Base-by-base conservation (phyloP, 2,329 filamentous ascomycete genomes). In the Paramyrothecium sp. region DNA sequence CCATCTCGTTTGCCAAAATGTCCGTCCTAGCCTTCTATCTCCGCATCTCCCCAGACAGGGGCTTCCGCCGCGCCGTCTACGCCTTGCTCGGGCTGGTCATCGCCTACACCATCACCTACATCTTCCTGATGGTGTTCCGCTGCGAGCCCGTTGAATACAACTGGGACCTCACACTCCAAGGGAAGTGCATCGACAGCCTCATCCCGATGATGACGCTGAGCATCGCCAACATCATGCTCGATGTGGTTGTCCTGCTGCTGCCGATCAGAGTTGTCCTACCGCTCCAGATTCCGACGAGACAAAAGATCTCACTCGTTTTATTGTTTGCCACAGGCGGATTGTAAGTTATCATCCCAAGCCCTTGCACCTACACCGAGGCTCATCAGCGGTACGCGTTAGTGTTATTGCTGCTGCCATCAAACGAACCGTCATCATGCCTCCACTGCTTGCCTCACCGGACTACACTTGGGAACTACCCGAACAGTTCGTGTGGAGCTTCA, bases 231-330 rank as follows among this genome's bases (percentile, higher is more conserved):
- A 80, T 82, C 41, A 8, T 78, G 7, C 75, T 80, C 3, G 80
- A 82, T 56, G 58, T 77, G 34, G 75, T 75, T 63, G 76, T 82
- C 44, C 69, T 81, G 7, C 53, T 68, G 0, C 68, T 82, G 1
- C 80, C 80, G 1, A 67, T 82, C 38, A 71, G 69, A 1, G 75
- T 79, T 1, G 68, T 82, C 0, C 67, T 74, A 0, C 71, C 71
- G 2, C 72, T 84, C 3, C 72, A 80, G 56, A 80, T 83, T 7
- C 78, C 80, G 0, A 67, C 65, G 3, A 72, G 72, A 3, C 80
- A 83, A 56, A 82, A 83, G 55, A 65, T 81, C 16, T 82, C 80
- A 0, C 73, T 88, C 41, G 69, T 73, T 44, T 54, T 71, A 19
- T 69, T 81, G 46, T 81, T 81, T 52, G 75, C 76, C 2, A 69